Base-by-base conservation (phyloP, 2,329 filamentous ascomycete genomes). In the Sclerotinia glacialis region DNA sequence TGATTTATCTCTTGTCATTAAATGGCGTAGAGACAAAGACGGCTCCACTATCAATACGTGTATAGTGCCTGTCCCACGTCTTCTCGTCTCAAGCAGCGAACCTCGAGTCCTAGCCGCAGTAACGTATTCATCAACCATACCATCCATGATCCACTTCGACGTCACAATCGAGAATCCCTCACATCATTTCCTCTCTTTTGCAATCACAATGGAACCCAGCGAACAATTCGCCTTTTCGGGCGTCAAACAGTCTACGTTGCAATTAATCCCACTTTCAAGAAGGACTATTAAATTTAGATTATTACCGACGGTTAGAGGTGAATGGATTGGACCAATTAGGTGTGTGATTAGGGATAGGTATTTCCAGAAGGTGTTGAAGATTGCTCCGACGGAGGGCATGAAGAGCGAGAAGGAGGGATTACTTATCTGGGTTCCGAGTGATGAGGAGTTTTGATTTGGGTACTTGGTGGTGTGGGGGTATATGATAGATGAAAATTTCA, bases 201-300 rank as follows among this genome's bases (percentile, higher is more conserved):
- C 91, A 40, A 78, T 98, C 59, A 87, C 83, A 34, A 96, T 99
- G 93, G 94, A 99, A 72, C 90, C 93, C 3, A 94, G 87, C 76
- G 92, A 96, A 70, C 86, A 92, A 64, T 98, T 98, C 78, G 94
- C 93, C 0, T 98, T 99, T 78, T 93, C 91, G 9, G 95, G 95
- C 0, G 83, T 91, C 2, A 98, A 98, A 79, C 84, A 90, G 71
- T 88, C 87, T 16, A 89, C 89, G 1, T 73, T 97, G 63, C 92
- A 95, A 74, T 80, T 98, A 52, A 84, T 97, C 55, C 95, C 95
- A 0, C 81, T 97, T 69, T 93, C 91, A 67, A 82, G 93, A 68
- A 83, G 91, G 56, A 85, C 83, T 0, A 82, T 92, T n/a, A 83
- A 85, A 34, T 98, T 93, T 75, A 85, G 87, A 49, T 74, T 99